Conservation (phyloP, 2,329 filamentous ascomycete genomes). For the Venturia asperata region DNA sequence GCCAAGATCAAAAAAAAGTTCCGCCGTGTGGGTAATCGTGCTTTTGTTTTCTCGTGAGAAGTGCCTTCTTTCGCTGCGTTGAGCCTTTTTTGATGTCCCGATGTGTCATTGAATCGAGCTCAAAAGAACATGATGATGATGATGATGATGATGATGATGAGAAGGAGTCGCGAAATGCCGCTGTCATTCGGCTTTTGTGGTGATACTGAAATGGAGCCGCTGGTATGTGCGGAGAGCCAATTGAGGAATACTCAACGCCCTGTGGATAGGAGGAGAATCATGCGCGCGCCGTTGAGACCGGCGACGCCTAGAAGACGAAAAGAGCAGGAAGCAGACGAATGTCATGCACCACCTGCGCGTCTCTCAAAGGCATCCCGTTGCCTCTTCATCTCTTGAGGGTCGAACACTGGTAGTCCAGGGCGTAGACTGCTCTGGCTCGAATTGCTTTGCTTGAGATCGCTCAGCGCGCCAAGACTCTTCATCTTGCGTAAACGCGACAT, state of each 20-base stretch:
- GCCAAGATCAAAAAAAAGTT: neutral
- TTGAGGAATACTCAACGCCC: neutral
- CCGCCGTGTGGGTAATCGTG: slow-evolving; percentile 9
- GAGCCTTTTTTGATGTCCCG: neutral
- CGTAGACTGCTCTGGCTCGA: slow-evolving; percentile 13
- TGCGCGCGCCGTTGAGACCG: neutral
- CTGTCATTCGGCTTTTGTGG: neutral
- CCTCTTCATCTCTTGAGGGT: slow-evolving; percentile 16
- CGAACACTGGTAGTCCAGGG: neutral
- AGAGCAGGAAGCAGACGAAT: neutral
- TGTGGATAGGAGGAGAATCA: neutral
- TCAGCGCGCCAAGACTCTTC: slow-evolving; percentile 19
- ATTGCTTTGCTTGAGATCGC: slow-evolving; percentile 20
- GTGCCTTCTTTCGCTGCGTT: neutral
- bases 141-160: neutral
- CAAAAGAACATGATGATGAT: neutral
- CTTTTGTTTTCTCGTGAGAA: slow-evolving; percentile 8
- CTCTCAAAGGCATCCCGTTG: slow-evolving; percentile 17
- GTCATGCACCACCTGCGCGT: slow-evolving; percentile 12
- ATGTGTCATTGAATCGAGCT: neutral
- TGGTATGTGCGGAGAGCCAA: neutral
- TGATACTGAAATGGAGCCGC: neutral
- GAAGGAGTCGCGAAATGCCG: neutral
- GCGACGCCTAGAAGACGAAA: neutral
- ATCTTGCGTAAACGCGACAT: slow-evolving; percentile 19